These are phyloP conservation scores for Gleditsia sinensis DNA, from an alignment of 306 rosid genomes.

Conservation along the genomic window DNA sequence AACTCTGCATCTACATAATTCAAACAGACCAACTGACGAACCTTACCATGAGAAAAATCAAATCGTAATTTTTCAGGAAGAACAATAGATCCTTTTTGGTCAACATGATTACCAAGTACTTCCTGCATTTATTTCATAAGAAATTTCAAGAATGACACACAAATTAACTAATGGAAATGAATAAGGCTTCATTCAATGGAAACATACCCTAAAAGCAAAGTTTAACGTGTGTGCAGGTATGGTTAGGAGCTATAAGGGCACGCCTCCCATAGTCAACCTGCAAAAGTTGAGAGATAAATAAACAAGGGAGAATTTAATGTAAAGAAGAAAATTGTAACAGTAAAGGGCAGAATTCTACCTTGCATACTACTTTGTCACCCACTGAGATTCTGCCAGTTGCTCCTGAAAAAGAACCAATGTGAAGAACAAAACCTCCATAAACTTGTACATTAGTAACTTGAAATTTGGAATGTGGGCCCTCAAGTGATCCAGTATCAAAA, in stretches of 20 bases:
- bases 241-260: conserved; percentile 83
- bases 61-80: conserved; percentile 96
- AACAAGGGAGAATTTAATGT: not conserved
- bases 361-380: conserved; percentile 77
- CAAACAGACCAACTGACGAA: conserved; percentile 31
- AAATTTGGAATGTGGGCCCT: conserved; percentile 62
- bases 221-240: conserved; percentile 97
- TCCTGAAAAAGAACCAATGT: conserved; percentile 70
- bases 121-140: conserved; percentile 56
- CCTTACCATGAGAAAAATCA: conserved; percentile 95
- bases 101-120: conserved; percentile 89
- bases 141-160: conserved; percentile 30
- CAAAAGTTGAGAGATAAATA: conserved; percentile 29
- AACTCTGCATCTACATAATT: not conserved
- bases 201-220: conserved; percentile 91
- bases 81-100: conserved; percentile 96
- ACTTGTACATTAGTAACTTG: conserved; percentile 83
- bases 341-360: conserved; percentile 51
- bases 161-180: not conserved
- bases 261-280: conserved; percentile 96
- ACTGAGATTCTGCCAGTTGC: conserved; percentile 61
- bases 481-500: conserved; percentile 88
- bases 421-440: conserved; percentile 86
- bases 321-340: not conserved
- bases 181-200: not conserved